phyloP scores from a whole-genome alignment of 176 grass and related monocot genomes.

The Ensete ventricosum region DNA sequence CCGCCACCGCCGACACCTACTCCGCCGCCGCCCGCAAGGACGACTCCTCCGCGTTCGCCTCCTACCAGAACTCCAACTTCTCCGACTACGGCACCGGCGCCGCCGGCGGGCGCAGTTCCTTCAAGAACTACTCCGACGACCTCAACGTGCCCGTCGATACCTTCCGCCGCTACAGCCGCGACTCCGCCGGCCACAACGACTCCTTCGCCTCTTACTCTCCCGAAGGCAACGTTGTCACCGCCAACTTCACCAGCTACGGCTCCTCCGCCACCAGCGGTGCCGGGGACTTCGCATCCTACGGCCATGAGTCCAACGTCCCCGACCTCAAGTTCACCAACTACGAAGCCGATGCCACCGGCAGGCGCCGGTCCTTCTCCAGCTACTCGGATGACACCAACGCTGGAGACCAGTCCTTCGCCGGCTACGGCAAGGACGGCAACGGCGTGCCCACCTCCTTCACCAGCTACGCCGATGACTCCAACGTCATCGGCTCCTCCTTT shows the following conservation, averaged over 20 bases:
- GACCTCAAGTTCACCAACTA: constrained; percentile 7
- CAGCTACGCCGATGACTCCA: neutral
- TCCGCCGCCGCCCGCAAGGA: neutral
- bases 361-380: neutral
- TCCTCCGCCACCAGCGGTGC: neutral
- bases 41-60: constrained; percentile 1
- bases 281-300: neutral
- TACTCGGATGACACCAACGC: neutral
- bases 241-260: constrained; percentile 8
- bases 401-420: constrained; percentile 1
- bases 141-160: neutral
- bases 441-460: neutral
- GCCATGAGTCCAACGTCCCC: neutral
- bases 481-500: constrained; percentile 5
- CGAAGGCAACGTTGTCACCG: neutral
- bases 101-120: neutral
- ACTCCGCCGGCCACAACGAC: neutral
- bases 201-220: neutral
- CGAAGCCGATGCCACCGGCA: neutral
- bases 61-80: constrained; percentile 9
- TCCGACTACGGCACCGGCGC: neutral
- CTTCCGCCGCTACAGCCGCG: constrained; percentile 9
- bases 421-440: neutral
- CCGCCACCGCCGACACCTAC: neutral
- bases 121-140: neutral